phyloP scores from a whole-genome alignment of 352 stramenopile species.

The Plasmopara muralis region DNA sequence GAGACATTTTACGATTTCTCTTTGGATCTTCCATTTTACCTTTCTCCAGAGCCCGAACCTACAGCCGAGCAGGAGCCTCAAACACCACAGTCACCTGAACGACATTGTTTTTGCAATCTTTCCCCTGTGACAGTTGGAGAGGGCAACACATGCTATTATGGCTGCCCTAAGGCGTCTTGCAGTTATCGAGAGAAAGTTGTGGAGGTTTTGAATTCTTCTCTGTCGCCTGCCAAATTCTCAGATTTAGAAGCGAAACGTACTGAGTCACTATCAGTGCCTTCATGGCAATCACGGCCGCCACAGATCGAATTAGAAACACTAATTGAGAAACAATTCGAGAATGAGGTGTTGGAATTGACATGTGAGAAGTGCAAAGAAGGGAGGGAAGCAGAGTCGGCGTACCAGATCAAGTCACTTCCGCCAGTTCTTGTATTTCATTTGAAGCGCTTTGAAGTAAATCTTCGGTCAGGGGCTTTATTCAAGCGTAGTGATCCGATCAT shows the following conservation, averaged over 20 bases:
- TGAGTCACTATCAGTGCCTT: conserved; percentile 8
- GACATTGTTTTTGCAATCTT: conserved; percentile 57
- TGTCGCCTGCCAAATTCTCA: conserved; percentile 10
- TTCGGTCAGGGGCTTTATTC: conserved; percentile 49
- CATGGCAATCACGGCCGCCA: conserved; percentile 7
- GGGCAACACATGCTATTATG: conserved; percentile 36
- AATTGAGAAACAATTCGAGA: conserved; percentile 73
- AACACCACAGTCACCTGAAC: conserved; percentile 23
- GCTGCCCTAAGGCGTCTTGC: conserved; percentile 54
- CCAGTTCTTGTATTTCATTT: conserved; percentile 72
- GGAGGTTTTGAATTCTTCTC: conserved; percentile 3
- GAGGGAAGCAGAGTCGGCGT: conserved; percentile 50
- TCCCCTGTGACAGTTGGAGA: conserved; percentile 28
- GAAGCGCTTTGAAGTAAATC: conserved; percentile 83
- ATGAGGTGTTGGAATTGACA: conserved; percentile 65
- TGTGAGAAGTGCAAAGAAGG: conserved; percentile 81
- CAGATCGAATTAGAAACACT: conserved; percentile 52
- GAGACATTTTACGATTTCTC: conserved; percentile 87
- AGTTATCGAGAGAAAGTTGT: conserved; percentile 50
- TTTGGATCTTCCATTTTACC: conserved; percentile 58
- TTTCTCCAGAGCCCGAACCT: conserved; percentile 17
- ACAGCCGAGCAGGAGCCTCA: conserved; percentile 28
- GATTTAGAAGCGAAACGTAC: conserved; percentile 5
- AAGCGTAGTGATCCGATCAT: conserved; percentile 80
- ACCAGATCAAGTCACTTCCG: conserved; percentile 61